phyloP scores from a whole-genome alignment of 768 basidiomycete genomes.

The Tricholoma matsutake region DNA sequence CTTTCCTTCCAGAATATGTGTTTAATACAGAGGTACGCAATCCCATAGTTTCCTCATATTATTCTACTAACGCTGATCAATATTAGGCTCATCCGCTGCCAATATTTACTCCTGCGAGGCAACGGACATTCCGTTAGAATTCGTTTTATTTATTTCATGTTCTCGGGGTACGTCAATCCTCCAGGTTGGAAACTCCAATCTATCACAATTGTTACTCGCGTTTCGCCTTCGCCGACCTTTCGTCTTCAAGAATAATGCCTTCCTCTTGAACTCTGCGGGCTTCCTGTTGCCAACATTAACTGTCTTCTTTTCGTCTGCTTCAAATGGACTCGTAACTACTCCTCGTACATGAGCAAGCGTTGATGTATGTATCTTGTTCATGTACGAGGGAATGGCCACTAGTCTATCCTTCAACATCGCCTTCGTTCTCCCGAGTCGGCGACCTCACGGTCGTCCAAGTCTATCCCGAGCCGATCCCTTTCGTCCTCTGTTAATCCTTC shows the following conservation, averaged over 20 bases:
- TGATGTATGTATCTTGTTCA: too few species aligned
- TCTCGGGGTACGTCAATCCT: not conserved
- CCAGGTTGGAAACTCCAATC: too few species aligned
- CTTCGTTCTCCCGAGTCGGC: too few species aligned
- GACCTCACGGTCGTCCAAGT: too few species aligned
- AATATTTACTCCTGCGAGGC: not conserved
- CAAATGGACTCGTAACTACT: too few species aligned
- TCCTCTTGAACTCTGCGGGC: not conserved
- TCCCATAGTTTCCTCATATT: not conserved
- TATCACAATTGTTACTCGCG: not conserved
- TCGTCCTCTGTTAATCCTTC: too few species aligned
- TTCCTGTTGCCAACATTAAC: too few species aligned
- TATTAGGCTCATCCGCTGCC: constrained; percentile 7
- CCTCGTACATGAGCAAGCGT: too few species aligned
- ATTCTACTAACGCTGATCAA: not conserved
- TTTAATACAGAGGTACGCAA: constrained; percentile 3
- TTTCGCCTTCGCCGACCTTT: not conserved
- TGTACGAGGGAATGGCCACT: too few species aligned
- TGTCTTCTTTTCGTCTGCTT: not conserved
- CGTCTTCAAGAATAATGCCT: not conserved
- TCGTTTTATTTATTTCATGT: not conserved
- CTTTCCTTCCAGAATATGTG: not conserved
- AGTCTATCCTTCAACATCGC: too few species aligned
- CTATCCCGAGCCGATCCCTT: too few species aligned
- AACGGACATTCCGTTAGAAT: not conserved